Percentiles rank a stretch among this genome's conserved stretches.
These are phyloP conservation scores for Rhynchospora tenuis DNA, from an alignment of 176 grass and related monocot species.

Conservation along the genomic window DNA sequence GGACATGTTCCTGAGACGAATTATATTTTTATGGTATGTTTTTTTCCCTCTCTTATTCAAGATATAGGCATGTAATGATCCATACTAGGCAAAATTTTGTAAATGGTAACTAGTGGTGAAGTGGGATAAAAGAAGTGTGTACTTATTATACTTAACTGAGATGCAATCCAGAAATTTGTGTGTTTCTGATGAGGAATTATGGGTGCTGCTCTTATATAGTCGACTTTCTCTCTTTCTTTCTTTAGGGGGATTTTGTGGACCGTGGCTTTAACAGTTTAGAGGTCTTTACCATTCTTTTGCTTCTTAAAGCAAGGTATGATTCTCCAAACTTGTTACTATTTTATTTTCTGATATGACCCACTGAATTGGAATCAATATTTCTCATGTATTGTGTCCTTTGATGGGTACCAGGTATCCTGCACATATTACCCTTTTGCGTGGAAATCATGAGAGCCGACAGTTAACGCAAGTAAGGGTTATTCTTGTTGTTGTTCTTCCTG, in stretches of 20 bases:
- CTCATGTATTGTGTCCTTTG: not conserved
- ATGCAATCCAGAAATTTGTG: not conserved
- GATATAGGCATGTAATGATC: not conserved
- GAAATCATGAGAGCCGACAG: constrained; percentile 98
- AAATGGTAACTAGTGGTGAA: not conserved
- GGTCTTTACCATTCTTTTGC: constrained; percentile 95
- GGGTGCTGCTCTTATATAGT: not conserved
- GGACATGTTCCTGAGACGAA: constrained; percentile 98
- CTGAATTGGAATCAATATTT: not conserved
- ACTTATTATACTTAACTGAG: not conserved
- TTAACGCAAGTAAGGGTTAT: constrained; percentile 72
- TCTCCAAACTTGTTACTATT: not conserved
- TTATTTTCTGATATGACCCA: constrained; percentile 19
- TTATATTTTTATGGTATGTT: constrained; percentile 94
- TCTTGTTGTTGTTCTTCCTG: not conserved
- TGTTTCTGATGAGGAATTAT: constrained; percentile 23
- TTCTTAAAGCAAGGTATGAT: constrained; percentile 93
- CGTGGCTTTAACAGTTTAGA: constrained; percentile 97
- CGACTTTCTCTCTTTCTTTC: not conserved
- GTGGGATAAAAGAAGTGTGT: not conserved
- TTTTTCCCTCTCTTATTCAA: not conserved
- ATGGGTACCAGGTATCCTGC: constrained; percentile 68
- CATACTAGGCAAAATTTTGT: not conserved
- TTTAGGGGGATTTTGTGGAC: constrained; percentile 97
- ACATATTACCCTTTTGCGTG: constrained; percentile 96